Evolutionary conservation across 176 grass and related monocot species (phyloP), one percentile per base, ranked within the genome.

Genomic region (Sorghum bicolor): DNA sequence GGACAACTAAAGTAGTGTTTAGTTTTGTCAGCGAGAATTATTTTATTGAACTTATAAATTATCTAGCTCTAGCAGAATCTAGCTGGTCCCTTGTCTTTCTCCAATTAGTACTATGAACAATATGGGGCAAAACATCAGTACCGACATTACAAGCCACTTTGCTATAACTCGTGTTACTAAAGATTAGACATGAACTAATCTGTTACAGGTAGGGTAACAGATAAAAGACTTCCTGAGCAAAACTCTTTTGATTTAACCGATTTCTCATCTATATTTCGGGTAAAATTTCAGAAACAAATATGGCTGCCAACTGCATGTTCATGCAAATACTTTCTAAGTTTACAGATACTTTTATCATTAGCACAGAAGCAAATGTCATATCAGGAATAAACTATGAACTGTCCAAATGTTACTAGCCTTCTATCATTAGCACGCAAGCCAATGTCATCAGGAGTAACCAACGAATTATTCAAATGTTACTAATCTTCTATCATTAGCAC

Each of bases 31-130:
- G 10, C 5, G 2, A 17, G 6, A 12, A 44, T 3, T 20, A 41
- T 65, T 15, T 64, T 40, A 73, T 25, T 1, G 11, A n/a, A 24
- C 19, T 70, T 24, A 13, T 61, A 20, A 40, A 63, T 82, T 73
- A 22, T 33, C 70, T 74, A 19, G 4, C 33, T 64, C n/a, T 43
- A 39, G 9, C 22, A 28, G 39, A 65, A 75, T 22, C 9, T 64
- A 70, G 8, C 8, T 48, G 29, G 7, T 6, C 39, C 15, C 25
- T 19, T 34, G 12, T 74, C 4, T 63, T 47, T 4, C 29, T 70
- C 50, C 37, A 62, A 77, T 70, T 28, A 76, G n/a, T 47, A n/a
- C n/a, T n/a, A 63, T 77, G 52, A 43, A 67, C 24, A 83, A 28
- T 74, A 84, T 64, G 69, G 19, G 2, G 40, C 25, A 55, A 63